Evolutionary conservation across 352 stramenopile genomes (phyloP), one percentile per base, ranked within the genome.

Genomic region (Phytophthora ramorum): DNA sequence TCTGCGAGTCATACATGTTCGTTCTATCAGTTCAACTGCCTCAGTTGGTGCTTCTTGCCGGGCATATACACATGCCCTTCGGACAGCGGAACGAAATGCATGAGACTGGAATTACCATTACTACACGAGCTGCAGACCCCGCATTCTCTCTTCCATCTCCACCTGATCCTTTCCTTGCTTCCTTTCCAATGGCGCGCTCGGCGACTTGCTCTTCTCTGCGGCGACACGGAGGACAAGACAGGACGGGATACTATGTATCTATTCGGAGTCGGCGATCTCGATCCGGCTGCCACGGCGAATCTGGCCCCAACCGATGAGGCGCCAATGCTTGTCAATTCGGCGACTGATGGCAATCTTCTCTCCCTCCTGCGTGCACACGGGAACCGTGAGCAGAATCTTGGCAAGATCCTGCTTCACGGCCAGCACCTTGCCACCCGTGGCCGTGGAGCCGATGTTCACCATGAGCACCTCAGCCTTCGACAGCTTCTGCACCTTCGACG

Each of bases 271-370:
- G 55, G 83, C 82, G 72, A 96, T 95, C 69, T 96, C 90, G 75
- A 98, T 98, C 80, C 96, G 93, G 76, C 91, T 97, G 57, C 97
- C 98, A 90, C 96, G 97, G 71, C 97, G 92, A 76, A 99, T 99
- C 81, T 99, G 91, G 66, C 98, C 98, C 98, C 98, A 99, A 54
- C 98, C 98, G 81, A 99, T 99, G 52, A 99, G 87, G 78, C 98
- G 93, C 98, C 98, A 99, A 87, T 99, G 98, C 88, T 98, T 98
- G 73, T 99, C 97, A 45, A 99, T 98, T 81, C 98, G 93, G 73
- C 98, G 93, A 75, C 90, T 99, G 52, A 99, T 94, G n/a, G 98
- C 98, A 72, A 99, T 99, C 96, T 99, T 99, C 85, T 99, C 98
- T 68, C 97, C 97, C 83, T 99, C 97, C 77, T 99, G 87, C 58